Base-by-base conservation (phyloP, 352 stramenopile genomes). In the Peronospora belbahrii region DNA sequence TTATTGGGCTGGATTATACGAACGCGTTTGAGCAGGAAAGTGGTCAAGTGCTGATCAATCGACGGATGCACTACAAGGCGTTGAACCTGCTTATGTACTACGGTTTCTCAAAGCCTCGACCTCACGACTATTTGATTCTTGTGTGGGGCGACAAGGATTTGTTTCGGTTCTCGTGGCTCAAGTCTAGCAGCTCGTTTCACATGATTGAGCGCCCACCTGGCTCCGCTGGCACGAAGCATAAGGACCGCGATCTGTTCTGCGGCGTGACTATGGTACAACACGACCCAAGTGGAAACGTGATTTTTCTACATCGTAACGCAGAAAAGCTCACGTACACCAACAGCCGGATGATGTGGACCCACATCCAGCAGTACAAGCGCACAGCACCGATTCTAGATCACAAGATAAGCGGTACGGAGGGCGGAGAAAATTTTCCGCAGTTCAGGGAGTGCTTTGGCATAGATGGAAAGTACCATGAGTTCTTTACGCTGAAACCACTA, bases 71-170 rank as follows among this genome's bases (percentile, higher is more conserved):
- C 40, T 27, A 59, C 11, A 55, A 50, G n/a, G 77, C 81, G 6
- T 42, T 92, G 24, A 78, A 85, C 35, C 62, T 67, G 19, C 59
- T 92, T 36, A 83, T 88, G 71, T 86, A 83, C 58, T 92, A 85
- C 45, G 74, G 59, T 0, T 62, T 71, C 11, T 66, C 70, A 7
- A 19, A 61, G 14, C 70, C 69, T 3, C 48, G 57, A n/a, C 39
- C 72, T 6, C 52, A 72, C 22, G 70, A 86, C 27, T 38, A 63
- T 13, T 36, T 88, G 42, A 51, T 52, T 6, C 65, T 91, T 8
- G 65, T 87, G 25, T 89, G 75, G 74, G 80, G 80, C 8, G 80
- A 92, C 56, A 92, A 92, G 48, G 79, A 91, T 42, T 39, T 91
- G 4, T 92, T 89, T 46, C 77, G 80, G 11, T 75, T 92, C 11